phyloP scores from a whole-genome alignment of 1,284 basidiomycete genomes.

The Cryptococcus maquisensis region DNA sequence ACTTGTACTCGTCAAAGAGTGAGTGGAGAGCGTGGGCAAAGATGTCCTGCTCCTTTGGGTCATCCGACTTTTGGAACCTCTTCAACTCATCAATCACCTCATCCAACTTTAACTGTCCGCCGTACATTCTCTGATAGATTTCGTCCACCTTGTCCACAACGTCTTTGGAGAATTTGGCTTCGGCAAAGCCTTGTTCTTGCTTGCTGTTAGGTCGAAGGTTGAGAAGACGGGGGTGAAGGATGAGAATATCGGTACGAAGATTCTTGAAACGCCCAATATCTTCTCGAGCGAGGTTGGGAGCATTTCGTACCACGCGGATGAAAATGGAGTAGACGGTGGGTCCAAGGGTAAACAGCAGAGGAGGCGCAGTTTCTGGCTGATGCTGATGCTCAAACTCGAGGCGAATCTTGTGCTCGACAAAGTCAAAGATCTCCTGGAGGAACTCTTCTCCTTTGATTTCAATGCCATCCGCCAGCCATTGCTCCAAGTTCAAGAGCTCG shows the following conservation, averaged over 20 bases:
- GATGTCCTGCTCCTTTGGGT: slow-evolving; percentile 84
- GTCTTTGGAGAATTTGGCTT: slow-evolving; percentile 81
- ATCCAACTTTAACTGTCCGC: slow-evolving; percentile 81
- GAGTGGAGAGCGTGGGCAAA: slow-evolving; percentile 99
- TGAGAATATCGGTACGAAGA: slow-evolving; percentile 88
- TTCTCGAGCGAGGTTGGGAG: slow-evolving; percentile 53
- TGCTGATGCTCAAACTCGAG: slow-evolving; percentile 77
- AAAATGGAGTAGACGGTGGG: slow-evolving; percentile 81
- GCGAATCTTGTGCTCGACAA: slow-evolving; percentile 86
- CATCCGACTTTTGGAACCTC: slow-evolving; percentile 76
- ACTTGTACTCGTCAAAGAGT: slow-evolving; percentile 99
- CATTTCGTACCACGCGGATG: slow-evolving; percentile 71
- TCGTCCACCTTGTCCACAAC: slow-evolving; percentile 90
- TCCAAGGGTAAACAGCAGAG: slow-evolving; percentile 36
- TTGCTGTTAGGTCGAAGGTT: slow-evolving; percentile 85
- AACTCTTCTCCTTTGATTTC: slow-evolving; percentile 76
- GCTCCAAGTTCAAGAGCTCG: slow-evolving; percentile 92
- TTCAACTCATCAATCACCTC: slow-evolving; percentile 86
- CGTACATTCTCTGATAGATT: slow-evolving; percentile 98
- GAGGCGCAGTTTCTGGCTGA: slow-evolving; percentile 67
- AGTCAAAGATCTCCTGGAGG: slow-evolving; percentile 76
- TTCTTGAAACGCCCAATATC: slow-evolving; percentile 88
- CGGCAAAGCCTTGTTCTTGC: slow-evolving; percentile 84
- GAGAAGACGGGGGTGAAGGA: slow-evolving; percentile 95
- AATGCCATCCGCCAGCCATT: slow-evolving; percentile 89